phyloP scores from a whole-genome alignment of 768 basidiomycete genomes.

The Russula olivacea region DNA sequence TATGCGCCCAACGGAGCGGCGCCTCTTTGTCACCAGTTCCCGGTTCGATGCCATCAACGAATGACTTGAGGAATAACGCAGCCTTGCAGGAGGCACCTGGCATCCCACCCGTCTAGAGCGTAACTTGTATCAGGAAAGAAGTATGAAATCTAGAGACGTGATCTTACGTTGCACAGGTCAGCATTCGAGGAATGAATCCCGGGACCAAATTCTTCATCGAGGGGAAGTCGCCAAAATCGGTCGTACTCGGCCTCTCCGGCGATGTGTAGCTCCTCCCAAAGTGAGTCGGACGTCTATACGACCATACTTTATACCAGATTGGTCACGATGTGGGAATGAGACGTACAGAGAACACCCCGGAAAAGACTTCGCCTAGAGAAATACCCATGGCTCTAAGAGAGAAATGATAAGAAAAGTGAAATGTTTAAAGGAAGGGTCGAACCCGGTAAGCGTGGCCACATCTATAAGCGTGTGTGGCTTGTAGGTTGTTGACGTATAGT shows the following conservation, averaged over 20 bases:
- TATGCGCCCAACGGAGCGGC: conserved; percentile 73
- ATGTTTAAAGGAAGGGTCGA: conserved; percentile 19
- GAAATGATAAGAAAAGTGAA: background rate
- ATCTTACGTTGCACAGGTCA: conserved; percentile 70
- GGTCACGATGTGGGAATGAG: background rate
- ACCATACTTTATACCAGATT: background rate
- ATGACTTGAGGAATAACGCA: conserved; percentile 80
- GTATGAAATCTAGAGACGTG: background rate
- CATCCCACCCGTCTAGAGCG: conserved; percentile 56
- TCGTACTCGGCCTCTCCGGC: conserved; percentile 75
- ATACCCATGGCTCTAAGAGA: conserved; percentile 57
- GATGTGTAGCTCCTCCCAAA: conserved; percentile 62
- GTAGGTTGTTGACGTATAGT: conserved; percentile 71
- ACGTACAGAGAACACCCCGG: conserved; percentile 72
- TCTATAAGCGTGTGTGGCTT: conserved; percentile 81
- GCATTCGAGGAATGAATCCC: conserved; percentile 76
- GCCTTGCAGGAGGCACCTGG: conserved; percentile 70
- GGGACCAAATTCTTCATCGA: conserved; percentile 72
- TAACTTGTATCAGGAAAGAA: background rate
- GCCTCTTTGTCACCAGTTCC: conserved; percentile 47
- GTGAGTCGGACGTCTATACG: conserved; percentile 58
- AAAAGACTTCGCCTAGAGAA: conserved; percentile 69
- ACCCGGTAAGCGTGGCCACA: conserved; percentile 85
- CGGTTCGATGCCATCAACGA: conserved; percentile 67
- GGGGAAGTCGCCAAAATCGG: conserved; percentile 86